These are phyloP conservation scores for Cutaneotrichosporon sp. DNA, from an alignment of 1,284 basidiomycete species.

Conservation along the genomic window DNA sequence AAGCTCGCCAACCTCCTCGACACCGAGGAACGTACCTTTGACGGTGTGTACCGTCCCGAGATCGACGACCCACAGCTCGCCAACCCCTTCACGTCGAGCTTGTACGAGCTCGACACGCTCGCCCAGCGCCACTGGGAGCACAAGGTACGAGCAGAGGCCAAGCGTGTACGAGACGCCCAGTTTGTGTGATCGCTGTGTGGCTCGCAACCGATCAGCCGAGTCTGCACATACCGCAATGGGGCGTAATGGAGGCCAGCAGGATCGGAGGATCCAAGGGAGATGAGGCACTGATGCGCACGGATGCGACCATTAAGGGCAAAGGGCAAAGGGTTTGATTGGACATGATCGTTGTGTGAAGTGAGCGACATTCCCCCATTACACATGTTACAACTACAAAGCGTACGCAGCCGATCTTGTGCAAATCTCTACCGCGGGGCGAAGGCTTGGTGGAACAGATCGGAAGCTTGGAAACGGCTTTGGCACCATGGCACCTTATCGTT, in stretches of 20 bases:
- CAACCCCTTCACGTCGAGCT: constrained; percentile 53
- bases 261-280: not conserved
- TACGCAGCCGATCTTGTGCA: too few species aligned
- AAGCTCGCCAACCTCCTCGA: constrained; percentile 79
- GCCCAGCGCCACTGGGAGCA: constrained; percentile 50
- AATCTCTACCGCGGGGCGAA: too few species aligned
- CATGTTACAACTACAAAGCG: too few species aligned
- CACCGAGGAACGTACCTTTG: constrained; percentile 76
- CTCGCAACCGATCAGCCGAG: too few species aligned
- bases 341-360: too few species aligned
- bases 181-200: constrained; percentile 18
- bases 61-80: constrained; percentile 79
- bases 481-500: too few species aligned
- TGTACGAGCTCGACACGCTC: constrained; percentile 52
- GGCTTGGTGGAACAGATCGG: too few species aligned
- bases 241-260: not conserved
- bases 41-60: constrained; percentile 77
- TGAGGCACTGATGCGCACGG: not conserved
- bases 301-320: not conserved
- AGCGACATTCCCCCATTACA: too few species aligned
- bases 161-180: constrained; percentile 46
- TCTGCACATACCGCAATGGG: not conserved
- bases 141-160: constrained; percentile 46
- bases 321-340: not conserved
- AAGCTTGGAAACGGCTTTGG: too few species aligned